Percentiles rank a stretch among this genome's conserved stretches.
Conservation (phyloP, 2,329 filamentous ascomycete genomes). For the Penicillium frequentans region DNA sequence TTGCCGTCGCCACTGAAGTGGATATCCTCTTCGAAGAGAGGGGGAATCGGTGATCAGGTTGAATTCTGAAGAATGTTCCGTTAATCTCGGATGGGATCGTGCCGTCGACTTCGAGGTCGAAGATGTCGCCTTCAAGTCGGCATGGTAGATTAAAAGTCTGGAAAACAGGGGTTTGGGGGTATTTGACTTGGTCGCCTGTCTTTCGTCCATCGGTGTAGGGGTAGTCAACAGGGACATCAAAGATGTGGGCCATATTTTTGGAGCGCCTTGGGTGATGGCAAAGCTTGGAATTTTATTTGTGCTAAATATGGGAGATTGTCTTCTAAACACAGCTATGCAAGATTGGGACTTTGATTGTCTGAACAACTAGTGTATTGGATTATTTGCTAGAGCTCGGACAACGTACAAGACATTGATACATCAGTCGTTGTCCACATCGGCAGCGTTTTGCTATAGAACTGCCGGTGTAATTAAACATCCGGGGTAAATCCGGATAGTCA, state of each 20-base stretch:
- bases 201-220: not conserved
- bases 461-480: not conserved
- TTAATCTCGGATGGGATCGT: conserved; percentile 41
- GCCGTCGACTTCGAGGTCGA: not conserved
- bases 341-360: no score
- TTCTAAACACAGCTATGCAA: no score
- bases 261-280: not conserved
- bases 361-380: no score
- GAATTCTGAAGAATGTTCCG: conserved; percentile 47
- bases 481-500: not conserved
- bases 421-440: not conserved
- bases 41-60: conserved; percentile 40
- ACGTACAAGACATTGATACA: no score
- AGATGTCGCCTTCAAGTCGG: not conserved
- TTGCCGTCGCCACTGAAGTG: conserved; percentile 47
- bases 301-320: no score
- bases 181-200: not conserved
- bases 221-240: not conserved
- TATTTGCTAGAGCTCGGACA: no score
- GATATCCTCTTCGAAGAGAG: not conserved
- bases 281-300: no score
- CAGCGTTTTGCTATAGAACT: not conserved
- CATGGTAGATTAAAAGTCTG: not conserved
- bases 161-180: not conserved
- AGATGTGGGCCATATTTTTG: not conserved